Percentiles rank a stretch among this genome's conserved stretches.
Conservation (phyloP, 148 eudicot species). For the Gaultheria prostrata region DNA sequence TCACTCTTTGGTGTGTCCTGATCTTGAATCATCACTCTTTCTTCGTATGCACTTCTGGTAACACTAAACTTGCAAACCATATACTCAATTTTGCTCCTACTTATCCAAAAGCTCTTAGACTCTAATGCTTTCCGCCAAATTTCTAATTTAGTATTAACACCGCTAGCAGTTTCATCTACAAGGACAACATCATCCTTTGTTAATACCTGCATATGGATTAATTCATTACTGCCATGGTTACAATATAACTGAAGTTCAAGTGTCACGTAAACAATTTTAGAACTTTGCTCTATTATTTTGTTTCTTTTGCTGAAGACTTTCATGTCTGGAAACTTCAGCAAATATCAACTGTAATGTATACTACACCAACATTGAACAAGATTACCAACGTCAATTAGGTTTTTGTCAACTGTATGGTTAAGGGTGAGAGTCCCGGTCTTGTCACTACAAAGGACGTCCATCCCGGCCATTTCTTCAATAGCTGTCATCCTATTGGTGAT, state of each 20-base stretch:
- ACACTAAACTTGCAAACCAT: too few relatives aligned
- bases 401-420: constrained; percentile 70
- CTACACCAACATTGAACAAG: neutral
- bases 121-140: too few relatives aligned
- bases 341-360: neutral
- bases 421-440: constrained; percentile 87
- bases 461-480: constrained; percentile 90
- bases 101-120: too few relatives aligned
- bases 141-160: neutral
- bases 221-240: neutral
- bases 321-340: neutral
- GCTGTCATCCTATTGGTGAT: constrained; percentile 94
- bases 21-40: too few relatives aligned
- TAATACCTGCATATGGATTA: constrained; percentile 39
- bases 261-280: neutral
- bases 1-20: too few relatives aligned
- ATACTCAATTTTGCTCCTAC: too few relatives aligned
- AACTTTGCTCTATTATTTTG: neutral
- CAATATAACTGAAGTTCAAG: neutral
- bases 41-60: too few relatives aligned
- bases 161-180: too few relatives aligned
- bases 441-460: constrained; percentile 93
- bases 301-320: neutral
- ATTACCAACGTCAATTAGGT: constrained; percentile 55
- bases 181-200: constrained; percentile 29